phyloP scores from a whole-genome alignment of 108 stramenopile genomes.

The Discostella pseudostelligera region DNA sequence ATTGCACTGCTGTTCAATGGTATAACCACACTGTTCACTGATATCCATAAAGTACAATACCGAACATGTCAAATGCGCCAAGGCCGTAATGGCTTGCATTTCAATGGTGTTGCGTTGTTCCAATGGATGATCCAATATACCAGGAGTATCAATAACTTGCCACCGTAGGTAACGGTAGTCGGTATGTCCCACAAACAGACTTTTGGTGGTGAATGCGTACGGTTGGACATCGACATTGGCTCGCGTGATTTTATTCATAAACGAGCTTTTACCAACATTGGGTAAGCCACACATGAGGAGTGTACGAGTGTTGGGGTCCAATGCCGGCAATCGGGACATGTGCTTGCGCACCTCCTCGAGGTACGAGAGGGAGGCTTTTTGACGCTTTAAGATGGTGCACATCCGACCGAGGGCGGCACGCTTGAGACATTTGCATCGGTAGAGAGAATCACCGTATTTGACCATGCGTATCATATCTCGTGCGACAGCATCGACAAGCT shows the following conservation, averaged over 20 bases:
- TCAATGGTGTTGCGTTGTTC: constrained; percentile 99
- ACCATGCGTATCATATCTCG: constrained; percentile 98
- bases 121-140: constrained; percentile 95
- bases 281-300: constrained; percentile 96
- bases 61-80: constrained; percentile 97
- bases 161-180: constrained; percentile 98
- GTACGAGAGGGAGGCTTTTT: constrained; percentile 93
- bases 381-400: constrained; percentile 97
- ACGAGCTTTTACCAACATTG: constrained; percentile 97
- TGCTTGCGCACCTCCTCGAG: constrained; percentile 99
- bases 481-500: constrained; percentile 86
- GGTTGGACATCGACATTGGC: constrained; percentile 99
- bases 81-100: constrained; percentile 99
- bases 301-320: constrained; percentile 99
- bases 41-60: constrained; percentile 98
- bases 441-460: constrained; percentile 98
- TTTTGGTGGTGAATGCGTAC: constrained; percentile 99
- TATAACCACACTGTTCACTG: constrained; percentile 98
- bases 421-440: constrained; percentile 99
- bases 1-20: constrained; percentile 94
- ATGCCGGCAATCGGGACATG: constrained; percentile 93
- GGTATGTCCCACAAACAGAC: constrained; percentile 98
- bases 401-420: constrained; percentile 98
- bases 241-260: constrained; percentile 99
- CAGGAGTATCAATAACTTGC: constrained; percentile 99